Base-by-base conservation (phyloP, 306 rosid genomes). In the Urtica urens region DNA sequence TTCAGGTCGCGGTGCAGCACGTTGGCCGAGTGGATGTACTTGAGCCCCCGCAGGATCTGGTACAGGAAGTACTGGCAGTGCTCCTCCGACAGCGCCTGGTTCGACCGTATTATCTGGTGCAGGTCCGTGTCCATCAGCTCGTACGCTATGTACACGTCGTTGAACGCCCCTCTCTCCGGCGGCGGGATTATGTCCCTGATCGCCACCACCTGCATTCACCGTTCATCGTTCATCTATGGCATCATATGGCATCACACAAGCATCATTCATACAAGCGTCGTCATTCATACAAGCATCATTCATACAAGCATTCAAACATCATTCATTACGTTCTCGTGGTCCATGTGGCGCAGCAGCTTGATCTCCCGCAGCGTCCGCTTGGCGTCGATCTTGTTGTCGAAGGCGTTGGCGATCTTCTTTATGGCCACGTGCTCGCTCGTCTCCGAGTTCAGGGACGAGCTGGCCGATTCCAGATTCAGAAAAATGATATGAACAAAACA, bases 51-150 rank as follows among this genome's bases (percentile, higher is more conserved):
- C 16, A 83, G 96, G 57, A 87, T 83, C 71, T 87, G 94, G 68
- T 87, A 87, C 38, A 87, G 83, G 67, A 87, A 87, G 65, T 87
- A 87, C 96, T 87, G 85, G 68, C 96, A 87, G 55, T 87, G 96
- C 81, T 87, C 96, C 79, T 87, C 96, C 0, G 96, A 87, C 55
- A 87, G 68, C 2, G 72, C 79, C 75, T 87, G 96, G 45, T 83
- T 87, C 49, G 96, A 87, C 28, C 94, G 94, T 61, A 87, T 87
- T 33, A 83, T 87, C 62, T 87, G 96, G 59, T 87, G 93, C 58
- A 87, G 81, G 65, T 87, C 96, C 44, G 96, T 87, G 74, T 87
- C 96, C 96, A 87, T 83, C n/a, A 87, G 77, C 76, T 87, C 96
- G 66, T 87, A 87, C 3, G 94, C 94, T 53, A 87, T 87, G 84